Base-by-base conservation (phyloP, 1,284 basidiomycete genomes). In the Sporisorium iseilematis-ciliati region DNA sequence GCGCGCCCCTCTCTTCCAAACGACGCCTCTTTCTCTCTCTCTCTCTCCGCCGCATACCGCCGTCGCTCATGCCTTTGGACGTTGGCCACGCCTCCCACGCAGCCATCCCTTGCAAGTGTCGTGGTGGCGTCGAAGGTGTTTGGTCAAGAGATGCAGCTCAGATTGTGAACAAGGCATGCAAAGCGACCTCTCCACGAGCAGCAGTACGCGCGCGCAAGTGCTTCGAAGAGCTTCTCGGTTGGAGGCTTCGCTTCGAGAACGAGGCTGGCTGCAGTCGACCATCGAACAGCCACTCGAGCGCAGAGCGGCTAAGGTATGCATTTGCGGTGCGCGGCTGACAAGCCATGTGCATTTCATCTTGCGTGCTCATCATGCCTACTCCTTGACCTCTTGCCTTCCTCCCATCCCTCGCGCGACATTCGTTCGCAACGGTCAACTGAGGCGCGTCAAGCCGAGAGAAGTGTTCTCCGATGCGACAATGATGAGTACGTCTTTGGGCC, bases 221-320 rank as follows among this genome's bases (percentile, higher is more conserved):
- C 31, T 48, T 48, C 46, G 4, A 29, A 31, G 43, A 25, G 23
- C 26, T n/a, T n/a, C 16, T 48, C 26, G 7, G 11, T 48, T 38
- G 35, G 35, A 38, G 35, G 35, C 33, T 38, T 66, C 63, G 57
- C 56, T 50, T 65, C 52, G 41, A 56, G n/a, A 57, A 57, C 33
- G 35, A 50, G 63, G 25, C 41, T 16, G 42, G 43, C 60, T 55
- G 65, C 59, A 58, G 20, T 51, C 53, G 40, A 45, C 45, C 65
- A 68, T 68, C 59, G 65, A 63, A 63, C 25, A 43, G 40, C 16
- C n/a, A 43, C 57, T 49, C 14, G 4, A 10, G 12, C 11, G 14
- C 11, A 16, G 11, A 38, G 35, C 35, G 35, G 35, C 35, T 38
- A n/a, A n/a, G n/a, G n/a, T n/a, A 38, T 38, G 35, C 35, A 14